Evolutionary conservation across 2,329 filamentous ascomycete genomes (phyloP), one percentile per base, ranked within the genome.

Genomic region (Botrytis aclada): DNA sequence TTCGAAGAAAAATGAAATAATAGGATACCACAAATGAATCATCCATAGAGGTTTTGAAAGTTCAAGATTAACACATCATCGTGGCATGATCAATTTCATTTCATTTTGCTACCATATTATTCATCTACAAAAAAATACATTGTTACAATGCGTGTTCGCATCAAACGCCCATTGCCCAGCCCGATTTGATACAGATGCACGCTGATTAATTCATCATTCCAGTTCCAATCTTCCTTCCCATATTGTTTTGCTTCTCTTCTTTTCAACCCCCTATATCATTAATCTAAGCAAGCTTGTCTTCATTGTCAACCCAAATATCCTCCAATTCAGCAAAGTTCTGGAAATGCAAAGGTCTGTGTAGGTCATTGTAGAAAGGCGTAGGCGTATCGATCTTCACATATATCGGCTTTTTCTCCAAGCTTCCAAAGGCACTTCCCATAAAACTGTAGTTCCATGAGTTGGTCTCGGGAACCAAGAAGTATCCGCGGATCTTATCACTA

Each of bases 391-490:
- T 90, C 86, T 96, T 96, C 78, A 98, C 95, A 78, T 94, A 92
- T 61, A 98, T 88, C 5, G 91, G 88, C 84, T 94, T 93, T 90
- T 98, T 98, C 84, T 97, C 94, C 76, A 97, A 88, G 58, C 90
- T 90, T 22, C 91, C 90, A 81, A 98, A 99, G 0, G 90, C 90
- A 77, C 91, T 94, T 72, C 96, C 96, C 90, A 98, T 94, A 86
- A 99, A 99, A 82, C 93, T 96, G 85, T 98, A 99, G 83, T 99
- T 99, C 96, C 96, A 99, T 74, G 92, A 87, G 75, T 90, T 91
- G 71, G 92, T 91, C 80, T 98, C 95, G 0, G 96, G 96, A 34
- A 98, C 94, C 72, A 99, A 85, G 89, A 99, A 99, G 85, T 95
- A 98, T 41, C 96, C 97, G 78, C 93, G 90, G 82, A 98, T 97